Evolutionary conservation across 1,284 basidiomycete genomes (phyloP).

Genomic region (Albatrellus sp.): DNA sequence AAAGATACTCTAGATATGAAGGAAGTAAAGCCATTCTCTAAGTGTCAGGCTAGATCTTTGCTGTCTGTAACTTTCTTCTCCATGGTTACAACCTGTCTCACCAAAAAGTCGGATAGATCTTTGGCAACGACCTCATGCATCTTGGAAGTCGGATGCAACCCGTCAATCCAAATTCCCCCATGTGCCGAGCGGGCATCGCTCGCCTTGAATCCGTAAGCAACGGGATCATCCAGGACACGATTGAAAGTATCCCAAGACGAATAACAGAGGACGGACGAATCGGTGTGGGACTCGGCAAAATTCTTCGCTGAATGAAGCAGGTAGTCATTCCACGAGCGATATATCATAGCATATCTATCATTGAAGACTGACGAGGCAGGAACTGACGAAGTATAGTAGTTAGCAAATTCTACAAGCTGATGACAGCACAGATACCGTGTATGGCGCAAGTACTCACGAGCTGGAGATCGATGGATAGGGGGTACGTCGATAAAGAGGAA

Average conservation of each 20-base stretch:
- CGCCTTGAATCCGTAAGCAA: slow-evolving; percentile 24
- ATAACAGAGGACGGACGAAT: slow-evolving; percentile 34
- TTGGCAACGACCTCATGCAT: slow-evolving; percentile 25
- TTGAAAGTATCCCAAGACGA: slow-evolving; percentile 32
- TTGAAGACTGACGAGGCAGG: slow-evolving; percentile 6
- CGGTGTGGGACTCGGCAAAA: slow-evolving; percentile 26
- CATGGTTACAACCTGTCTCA: no score
- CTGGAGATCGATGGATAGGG: slow-evolving; percentile 36
- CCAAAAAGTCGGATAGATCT: no score
- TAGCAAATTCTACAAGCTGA: slow-evolving; percentile 14
- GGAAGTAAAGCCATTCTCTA: no score
- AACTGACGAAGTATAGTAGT: slow-evolving; percentile 4
- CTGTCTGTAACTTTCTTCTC: no score
- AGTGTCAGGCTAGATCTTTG: no score
- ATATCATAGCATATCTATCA: slow-evolving; percentile 9
- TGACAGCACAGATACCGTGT: slow-evolving; percentile 2
- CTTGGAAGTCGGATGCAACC: slow-evolving; percentile 32
- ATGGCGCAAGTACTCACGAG: slow-evolving; percentile 15
- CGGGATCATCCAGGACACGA: slow-evolving; percentile 29
- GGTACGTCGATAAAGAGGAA: slow-evolving; percentile 50
- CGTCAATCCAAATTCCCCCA: slow-evolving; percentile 34
- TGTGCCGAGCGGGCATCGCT: slow-evolving; percentile 19
- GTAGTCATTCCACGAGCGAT: slow-evolving; percentile 28
- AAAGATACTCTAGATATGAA: no score
- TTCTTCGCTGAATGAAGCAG: slow-evolving; percentile 18